Conservation (phyloP, 129 eudicot species). For the Scalesia atractyloides region DNA sequence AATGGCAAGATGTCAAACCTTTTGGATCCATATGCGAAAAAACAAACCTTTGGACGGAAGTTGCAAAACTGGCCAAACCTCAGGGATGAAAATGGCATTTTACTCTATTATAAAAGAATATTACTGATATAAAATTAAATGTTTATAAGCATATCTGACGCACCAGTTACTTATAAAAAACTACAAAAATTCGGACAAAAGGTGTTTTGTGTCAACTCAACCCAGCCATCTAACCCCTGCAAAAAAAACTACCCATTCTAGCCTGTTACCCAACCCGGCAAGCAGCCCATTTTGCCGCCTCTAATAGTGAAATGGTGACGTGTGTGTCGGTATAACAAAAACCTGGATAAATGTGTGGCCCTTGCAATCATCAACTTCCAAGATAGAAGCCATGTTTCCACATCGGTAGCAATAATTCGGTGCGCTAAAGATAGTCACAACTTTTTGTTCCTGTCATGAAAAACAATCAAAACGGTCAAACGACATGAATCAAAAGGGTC, state of each 20-base stretch:
- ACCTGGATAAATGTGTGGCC: conserved; percentile 92
- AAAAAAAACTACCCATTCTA: background rate
- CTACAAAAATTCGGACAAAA: background rate
- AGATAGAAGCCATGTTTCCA: conserved; percentile 95
- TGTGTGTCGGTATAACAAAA: conserved; percentile 9
- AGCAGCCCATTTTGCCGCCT: background rate
- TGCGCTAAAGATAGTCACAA: conserved; percentile 91
- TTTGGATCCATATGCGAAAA: no score
- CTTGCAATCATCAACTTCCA: conserved; percentile 95
- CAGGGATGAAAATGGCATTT: no score
- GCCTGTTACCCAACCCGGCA: background rate
- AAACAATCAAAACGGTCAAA: background rate
- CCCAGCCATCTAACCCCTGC: background rate
- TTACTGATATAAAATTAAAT: background rate
- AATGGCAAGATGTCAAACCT: no score
- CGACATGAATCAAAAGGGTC: conserved; percentile 9
- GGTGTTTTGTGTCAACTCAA: background rate
- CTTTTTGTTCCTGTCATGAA: conserved; percentile 78
- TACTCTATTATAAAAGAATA: background rate
- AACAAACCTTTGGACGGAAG: no score
- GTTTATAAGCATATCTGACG: no score
- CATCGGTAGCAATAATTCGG: conserved; percentile 95
- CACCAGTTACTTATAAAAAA: background rate
- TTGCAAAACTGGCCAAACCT: no score
- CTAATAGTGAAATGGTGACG: background rate